These are phyloP conservation scores for Sugiyamaella americana DNA, from an alignment of 805 yeast species.

Conservation along the genomic window DNA sequence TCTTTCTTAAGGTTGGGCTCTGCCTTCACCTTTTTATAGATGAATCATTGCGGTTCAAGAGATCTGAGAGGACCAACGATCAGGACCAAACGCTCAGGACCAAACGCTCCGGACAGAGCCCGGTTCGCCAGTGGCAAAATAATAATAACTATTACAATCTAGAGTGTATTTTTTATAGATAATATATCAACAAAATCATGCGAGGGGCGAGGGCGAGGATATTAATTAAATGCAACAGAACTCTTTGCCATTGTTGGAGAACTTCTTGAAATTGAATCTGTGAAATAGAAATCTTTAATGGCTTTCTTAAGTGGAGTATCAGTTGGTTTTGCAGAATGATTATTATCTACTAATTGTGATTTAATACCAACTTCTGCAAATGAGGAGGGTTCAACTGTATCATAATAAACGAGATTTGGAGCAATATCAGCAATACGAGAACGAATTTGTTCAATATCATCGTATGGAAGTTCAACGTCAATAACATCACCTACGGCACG, in stretches of 20 bases:
- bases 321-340: conserved; percentile 36
- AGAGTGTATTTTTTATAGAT: no score
- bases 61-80: background rate
- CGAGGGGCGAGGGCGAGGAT: background rate
- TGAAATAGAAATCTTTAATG: conserved; percentile 77
- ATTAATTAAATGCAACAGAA: conserved; percentile 41
- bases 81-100: no score
- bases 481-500: conserved; percentile 78
- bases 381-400: conserved; percentile 63
- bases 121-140: background rate
- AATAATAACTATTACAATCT: no score
- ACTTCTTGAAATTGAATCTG: conserved; percentile 79
- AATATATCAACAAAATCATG: background rate
- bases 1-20: background rate
- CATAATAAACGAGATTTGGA: conserved; percentile 73
- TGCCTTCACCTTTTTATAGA: no score
- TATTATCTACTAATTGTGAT: conserved; percentile 34
- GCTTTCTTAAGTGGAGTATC: conserved; percentile 58
- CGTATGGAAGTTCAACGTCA: conserved; percentile 66
- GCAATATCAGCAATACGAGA: conserved; percentile 68
- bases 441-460: conserved; percentile 62
- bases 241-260: conserved; percentile 90
- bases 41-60: background rate
- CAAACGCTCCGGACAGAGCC: background rate
- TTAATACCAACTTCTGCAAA: conserved; percentile 45